Base-by-base conservation (phyloP, 768 basidiomycete genomes). In the Phallus indusiatus region DNA sequence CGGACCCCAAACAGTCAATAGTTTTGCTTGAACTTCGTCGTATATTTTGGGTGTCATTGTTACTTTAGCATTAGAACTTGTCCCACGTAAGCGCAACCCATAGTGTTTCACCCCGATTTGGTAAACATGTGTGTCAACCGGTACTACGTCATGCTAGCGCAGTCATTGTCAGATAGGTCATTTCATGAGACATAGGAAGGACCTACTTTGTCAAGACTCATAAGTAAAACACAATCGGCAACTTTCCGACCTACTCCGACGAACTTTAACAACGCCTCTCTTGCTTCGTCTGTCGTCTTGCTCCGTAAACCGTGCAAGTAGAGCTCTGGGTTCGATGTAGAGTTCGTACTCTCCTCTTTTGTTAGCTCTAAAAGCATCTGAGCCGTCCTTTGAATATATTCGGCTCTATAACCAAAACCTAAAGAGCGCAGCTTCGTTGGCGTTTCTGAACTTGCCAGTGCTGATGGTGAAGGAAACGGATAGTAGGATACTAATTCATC, bases 211-310 rank as follows among this genome's bases (percentile, higher is more conserved):
- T 95, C 88, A 60, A 94, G 68, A 66, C 90, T 90, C 93, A 97
- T 95, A 16, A 97, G 74, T 54, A 96, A 72, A 28, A 96, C 74
- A 66, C 96, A 99, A 67, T 99, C 96, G 1, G 95, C 95, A 0
- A 99, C 96, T 68, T 99, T 99, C 36, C 91, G 79, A 5, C 96
- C 96, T 0, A 99, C 95, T 0, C 96, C 96, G 48, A 88, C 78
- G 58, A 97, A 83, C 66, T 81, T 84, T 36, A 95, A 73, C 21
- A 99, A 76, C 63, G 88, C 84, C 47, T 80, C 77, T 64, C 94
- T 76, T 21, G 92, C 91, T 22, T 79, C 77, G 0, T 71, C 69
- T 0, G 86, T 86, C 21, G 67, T 71, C 59, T 68, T 63, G 1
- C 64, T 65, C 51, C 91, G 74, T 20, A 93, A 70, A 7, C 74